phyloP scores from a whole-genome alignment of 2,329 filamentous ascomycete species.

The Scytalidium lignicola region DNA sequence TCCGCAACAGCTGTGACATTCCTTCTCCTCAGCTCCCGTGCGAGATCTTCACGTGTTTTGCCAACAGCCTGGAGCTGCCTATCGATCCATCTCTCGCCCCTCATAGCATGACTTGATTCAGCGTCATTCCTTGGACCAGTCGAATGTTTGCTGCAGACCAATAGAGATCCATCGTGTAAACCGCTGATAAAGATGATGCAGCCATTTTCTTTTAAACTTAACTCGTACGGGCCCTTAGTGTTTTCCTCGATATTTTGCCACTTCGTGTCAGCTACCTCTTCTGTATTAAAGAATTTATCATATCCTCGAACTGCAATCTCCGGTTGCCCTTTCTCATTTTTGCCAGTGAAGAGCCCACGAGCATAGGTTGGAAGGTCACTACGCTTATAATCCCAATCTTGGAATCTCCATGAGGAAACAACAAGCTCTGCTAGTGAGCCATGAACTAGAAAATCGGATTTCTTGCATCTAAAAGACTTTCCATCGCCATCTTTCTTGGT shows the following conservation, averaged over 20 bases:
- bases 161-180: conserved; percentile 78
- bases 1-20: conserved; percentile 96
- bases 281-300: conserved; percentile 97
- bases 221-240: conserved; percentile 84
- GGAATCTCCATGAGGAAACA: conserved; percentile 89
- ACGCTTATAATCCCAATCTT: conserved; percentile 95
- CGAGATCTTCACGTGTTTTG: conserved; percentile 73
- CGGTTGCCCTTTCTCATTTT: conserved; percentile 53
- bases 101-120: conserved; percentile 74
- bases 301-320: conserved; percentile 90
- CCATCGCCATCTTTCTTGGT: conserved; percentile 61
- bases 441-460: conserved; percentile 67
- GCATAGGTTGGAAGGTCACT: conserved; percentile 83
- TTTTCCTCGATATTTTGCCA: conserved; percentile 74
- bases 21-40: conserved; percentile 66
- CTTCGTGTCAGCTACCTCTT: conserved; percentile 73
- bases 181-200: conserved; percentile 98
- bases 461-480: conserved; percentile 67
- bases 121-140: conserved; percentile 73
- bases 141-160: conserved; percentile 99
- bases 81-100: conserved; percentile 78
- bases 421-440: conserved; percentile 57
- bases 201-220: conserved; percentile 98
- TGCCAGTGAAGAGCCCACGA: conserved; percentile 87
- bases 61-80: conserved; percentile 72